Percentiles rank a stretch among this genome's conserved stretches.
These are phyloP conservation scores for Oropetium thomaeum DNA, from an alignment of 176 grass and related monocot genomes.

Conservation along the genomic window DNA sequence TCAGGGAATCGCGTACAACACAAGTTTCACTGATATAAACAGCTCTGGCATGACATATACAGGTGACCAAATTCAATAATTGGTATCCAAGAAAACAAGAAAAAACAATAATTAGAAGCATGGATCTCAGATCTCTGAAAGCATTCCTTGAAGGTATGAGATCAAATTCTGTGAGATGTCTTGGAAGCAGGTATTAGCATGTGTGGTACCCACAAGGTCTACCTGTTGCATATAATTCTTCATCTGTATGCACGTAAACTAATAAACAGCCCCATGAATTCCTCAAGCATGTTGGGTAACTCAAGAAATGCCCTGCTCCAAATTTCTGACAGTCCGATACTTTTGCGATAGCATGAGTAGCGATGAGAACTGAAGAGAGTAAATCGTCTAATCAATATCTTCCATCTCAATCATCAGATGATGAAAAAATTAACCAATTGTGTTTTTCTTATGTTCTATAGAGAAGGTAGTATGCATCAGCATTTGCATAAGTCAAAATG, in stretches of 20 bases:
- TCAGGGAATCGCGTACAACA: neutral
- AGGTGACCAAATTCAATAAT: neutral
- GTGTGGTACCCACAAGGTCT: neutral
- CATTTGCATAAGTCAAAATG: neutral
- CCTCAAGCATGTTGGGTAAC: constrained; percentile 21
- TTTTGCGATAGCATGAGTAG: constrained; percentile 75
- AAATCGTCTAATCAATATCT: constrained; percentile 25
- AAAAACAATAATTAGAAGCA: neutral
- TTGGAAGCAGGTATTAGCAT: neutral
- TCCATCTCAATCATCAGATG: neutral
- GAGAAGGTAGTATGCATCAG: neutral
- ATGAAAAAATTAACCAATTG: constrained; percentile 7
- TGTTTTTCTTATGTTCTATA: neutral
- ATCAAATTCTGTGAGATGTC: no score
- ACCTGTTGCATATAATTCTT: constrained; percentile 23
- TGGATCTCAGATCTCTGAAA: neutral
- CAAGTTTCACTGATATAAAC: neutral
- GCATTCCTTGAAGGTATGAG: constrained; percentile 12
- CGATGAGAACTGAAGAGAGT: constrained; percentile 58
- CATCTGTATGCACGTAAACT: neutral
- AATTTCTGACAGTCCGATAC: constrained; percentile 16
- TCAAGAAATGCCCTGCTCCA: constrained; percentile 15
- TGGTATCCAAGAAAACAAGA: neutral
- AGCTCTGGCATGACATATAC: neutral
- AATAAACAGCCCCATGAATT: constrained; percentile 5